Evolutionary conservation across 805 yeast species (phyloP), one percentile per base, ranked within the genome.

Genomic region (Saturnispora kantuleensis): DNA sequence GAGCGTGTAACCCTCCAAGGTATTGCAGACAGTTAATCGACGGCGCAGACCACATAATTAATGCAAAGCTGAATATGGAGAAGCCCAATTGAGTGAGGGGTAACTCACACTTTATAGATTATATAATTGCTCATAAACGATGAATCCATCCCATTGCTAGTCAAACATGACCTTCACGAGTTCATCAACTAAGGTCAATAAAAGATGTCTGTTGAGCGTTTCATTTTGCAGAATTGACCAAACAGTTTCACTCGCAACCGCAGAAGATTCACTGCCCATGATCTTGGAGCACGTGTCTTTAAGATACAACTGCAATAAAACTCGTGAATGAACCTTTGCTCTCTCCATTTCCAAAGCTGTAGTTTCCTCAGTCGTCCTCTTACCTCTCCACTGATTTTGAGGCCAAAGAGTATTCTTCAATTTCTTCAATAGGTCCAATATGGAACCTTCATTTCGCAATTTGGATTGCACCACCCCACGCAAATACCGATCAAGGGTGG

Each of bases 141-240:
- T 16, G 35, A 9, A 7, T 12, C 5, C 11, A 35, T 31, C 35
- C 17, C 16, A 5, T 32, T 13, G 21, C 29, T 35, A 33, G 35
- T 12, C 30, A 26, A 46, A 75, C 74, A 1, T 77, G 30, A 31
- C 70, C 79, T 15, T 61, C 1, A 83, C 34, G 0, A 79, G 35
- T 38, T 73, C 71, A 47, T 88, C 95, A 13, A 84, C 50, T 0
- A 84, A 35, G 38, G 73, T 71, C 44, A 76, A 71, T 0, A 81
- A 55, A 45, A 89, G 59, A 54, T 83, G 85, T 17, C 76, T 69
- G 57, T 84, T 84, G 47, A 89, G 63, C 21, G 70, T 68, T 47
- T 79, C 84, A 53, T 85, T 84, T 57, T 89, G 97, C 5, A 84
- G 49, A 76, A 83, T 71, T 10, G 71, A 72, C 58, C 83, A 82